Base-by-base conservation (phyloP, 2,329 filamentous ascomycete species). In the Ophiostoma novo-ulmi region DNA sequence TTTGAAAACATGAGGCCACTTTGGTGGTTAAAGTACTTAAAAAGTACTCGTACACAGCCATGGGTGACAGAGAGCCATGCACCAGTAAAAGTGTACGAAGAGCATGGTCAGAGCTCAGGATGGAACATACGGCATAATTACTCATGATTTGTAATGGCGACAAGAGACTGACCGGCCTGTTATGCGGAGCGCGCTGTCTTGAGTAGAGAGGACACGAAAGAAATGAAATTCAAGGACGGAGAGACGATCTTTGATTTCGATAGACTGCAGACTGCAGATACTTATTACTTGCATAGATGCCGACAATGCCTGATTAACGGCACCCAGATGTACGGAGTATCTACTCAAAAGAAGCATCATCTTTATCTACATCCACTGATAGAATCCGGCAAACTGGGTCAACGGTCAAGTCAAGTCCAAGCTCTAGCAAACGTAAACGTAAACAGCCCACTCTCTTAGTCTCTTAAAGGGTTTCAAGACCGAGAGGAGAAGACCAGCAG, bases 331-430 rank as follows among this genome's bases (percentile, higher is more conserved):
- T 13, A 13, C 38, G 2, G 41, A 17, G 13, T 44, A 44, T 44
- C 13, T 14, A 5, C 31, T 31, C 31, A 31, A 31, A 31, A 44
- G 14, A 13, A 13, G 41, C 13, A 44, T 1, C 41, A 44, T 5
- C 5, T 13, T 44, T 17, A 44, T 44, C 41, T 13, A 44, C 13
- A 48, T 48, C 17, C 6, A 26, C 52, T 22, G 52, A 22, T 17
- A 48, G n/a, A 58, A 26, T 14, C 52, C 52, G 52, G 52, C 22
- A 58, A 58, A 58, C 52, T 58, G 52, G 52, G 52, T 58, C 52
- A 58, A 58, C 52, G 52, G 52, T 13, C 0, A 55, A 10, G 22
- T 22, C 48, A 10, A 8, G 52, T 26, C 52, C 44, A 48, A 48
- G 44, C 44, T 48, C 44, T 48, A 31, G 44, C 44, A 48, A 20